Conservation (phyloP, 1,284 basidiomycete species). For the Tranzscheliella williamsii region DNA sequence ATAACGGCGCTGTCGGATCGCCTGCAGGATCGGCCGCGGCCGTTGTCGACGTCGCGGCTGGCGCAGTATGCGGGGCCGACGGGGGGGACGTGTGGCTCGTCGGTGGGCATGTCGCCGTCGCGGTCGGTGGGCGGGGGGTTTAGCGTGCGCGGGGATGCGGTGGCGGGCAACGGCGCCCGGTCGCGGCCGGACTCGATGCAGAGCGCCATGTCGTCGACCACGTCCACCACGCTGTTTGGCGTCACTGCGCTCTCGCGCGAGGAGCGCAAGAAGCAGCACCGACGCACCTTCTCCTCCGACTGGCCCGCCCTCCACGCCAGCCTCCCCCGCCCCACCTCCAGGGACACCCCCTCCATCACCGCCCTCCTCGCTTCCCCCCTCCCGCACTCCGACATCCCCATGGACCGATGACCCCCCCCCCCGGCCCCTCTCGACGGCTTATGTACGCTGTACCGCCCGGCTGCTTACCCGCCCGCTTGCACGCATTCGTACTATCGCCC, state of each 20-base stretch:
- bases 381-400: too few species aligned
- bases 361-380: too few species aligned
- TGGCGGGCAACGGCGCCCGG: constrained; percentile 1
- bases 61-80: too few species aligned
- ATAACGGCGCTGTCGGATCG: not conserved
- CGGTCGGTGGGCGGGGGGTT: constrained; percentile 9
- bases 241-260: constrained; percentile 25
- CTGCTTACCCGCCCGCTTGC: too few species aligned
- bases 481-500: too few species aligned
- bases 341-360: too few species aligned
- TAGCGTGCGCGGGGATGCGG: constrained; percentile 13
- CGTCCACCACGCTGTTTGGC: constrained; percentile 27
- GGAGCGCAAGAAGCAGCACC: constrained; percentile 40
- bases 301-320: constrained; percentile 33
- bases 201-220: constrained; percentile 11
- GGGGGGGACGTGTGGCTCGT: too few species aligned
- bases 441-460: too few species aligned
- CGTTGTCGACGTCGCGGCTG: constrained; percentile 5
- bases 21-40: constrained; percentile 1
- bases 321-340: too few species aligned
- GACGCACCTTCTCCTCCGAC: constrained; percentile 39
- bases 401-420: too few species aligned
- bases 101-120: constrained; percentile 20
- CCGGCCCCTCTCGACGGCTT: too few species aligned
- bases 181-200: constrained; percentile 31